Base-by-base conservation (phyloP, 225 moss, liverwort and hornwort genomes). In the Rhytidiadelphus loreus region DNA sequence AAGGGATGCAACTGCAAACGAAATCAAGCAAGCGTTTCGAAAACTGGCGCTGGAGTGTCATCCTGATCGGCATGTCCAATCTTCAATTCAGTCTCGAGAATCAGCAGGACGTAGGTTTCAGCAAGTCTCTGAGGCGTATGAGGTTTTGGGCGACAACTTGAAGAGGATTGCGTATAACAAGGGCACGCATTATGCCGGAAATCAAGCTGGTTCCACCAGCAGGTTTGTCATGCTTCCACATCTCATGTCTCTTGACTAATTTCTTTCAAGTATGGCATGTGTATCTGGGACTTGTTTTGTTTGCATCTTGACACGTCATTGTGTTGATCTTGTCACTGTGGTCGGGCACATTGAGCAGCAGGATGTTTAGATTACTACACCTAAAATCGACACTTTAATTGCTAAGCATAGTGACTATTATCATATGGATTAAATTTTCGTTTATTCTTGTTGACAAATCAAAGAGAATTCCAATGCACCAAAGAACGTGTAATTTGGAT, bases 81-180 rank as follows among this genome's bases (percentile, higher is more conserved):
- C 89, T 30, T 88, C 94, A 26, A 82, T 79, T 62, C 80, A 84
- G 81, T 89, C 82, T 18, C 84, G 76, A 78, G 92, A 93, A 63
- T 86, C 92, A 46, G 94, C 94, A 62, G 93, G 93, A 63, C 92
- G 91, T 29, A 89, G 89, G 81, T 94, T 94, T 88, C 89, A 77
- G 79, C 93, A 92, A 89, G 91, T 94, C 68, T 93, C 94, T 13
- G 94, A 94, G 88, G 94, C 94, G 60, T 94, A 94, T 46, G 93
- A 94, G 75, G 85, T 94, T 80, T 43, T 94, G 86, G 75, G 93
- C 11, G 83, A 94, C 41, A 87, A 83, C 18, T 84, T 91, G 86
- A 94, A 89, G 86, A 87, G 94, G 72, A 61, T 79, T 84, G 82
- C 90, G 84, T 94, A 94, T 41, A 93, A 94, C 83, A 90, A 75